A percentile compares a stretch with the other conserved stretches of the same genome.
These are phyloP conservation scores for Asterella californica DNA, from an alignment of 225 moss, liverwort and hornwort genomes.

Conservation along the genomic window DNA sequence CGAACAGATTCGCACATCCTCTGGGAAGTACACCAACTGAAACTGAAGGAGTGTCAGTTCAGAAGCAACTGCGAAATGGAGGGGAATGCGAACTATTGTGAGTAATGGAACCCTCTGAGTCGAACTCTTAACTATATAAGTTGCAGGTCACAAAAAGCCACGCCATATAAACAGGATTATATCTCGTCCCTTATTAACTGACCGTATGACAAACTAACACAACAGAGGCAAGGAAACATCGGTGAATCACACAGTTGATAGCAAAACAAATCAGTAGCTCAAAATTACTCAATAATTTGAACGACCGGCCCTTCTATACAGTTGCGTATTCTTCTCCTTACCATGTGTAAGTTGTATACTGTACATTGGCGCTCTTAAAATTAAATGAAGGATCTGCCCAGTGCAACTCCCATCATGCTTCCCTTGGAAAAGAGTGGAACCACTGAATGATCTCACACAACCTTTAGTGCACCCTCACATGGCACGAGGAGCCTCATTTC, in stretches of 20 bases:
- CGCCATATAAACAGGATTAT: not conserved
- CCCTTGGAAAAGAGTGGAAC: not conserved
- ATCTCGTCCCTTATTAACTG: not conserved
- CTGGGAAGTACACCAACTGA: no score
- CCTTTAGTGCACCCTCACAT: not conserved
- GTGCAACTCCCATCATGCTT: conserved; percentile 12
- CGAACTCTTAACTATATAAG: not conserved
- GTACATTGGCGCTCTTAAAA: conserved; percentile 7
- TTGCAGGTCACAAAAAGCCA: not conserved
- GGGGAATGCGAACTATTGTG: not conserved
- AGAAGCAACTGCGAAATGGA: no score
- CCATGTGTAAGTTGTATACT: conserved; percentile 5
- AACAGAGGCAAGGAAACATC: not conserved
- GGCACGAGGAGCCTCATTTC: not conserved
- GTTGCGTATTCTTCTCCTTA: conserved; percentile 8
- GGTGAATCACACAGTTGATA: not conserved
- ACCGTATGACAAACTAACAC: not conserved
- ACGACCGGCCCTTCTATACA: not conserved
- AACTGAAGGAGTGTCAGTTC: no score
- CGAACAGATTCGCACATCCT: no score
- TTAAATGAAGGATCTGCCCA: conserved; percentile 1
- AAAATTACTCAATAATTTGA: not conserved
- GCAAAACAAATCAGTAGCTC: not conserved
- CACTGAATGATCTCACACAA: conserved; percentile 3
- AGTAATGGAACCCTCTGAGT: not conserved